Evolutionary conservation across 2,329 filamentous ascomycete genomes (phyloP).

Genomic region (Hymenoscyphus scutula): DNA sequence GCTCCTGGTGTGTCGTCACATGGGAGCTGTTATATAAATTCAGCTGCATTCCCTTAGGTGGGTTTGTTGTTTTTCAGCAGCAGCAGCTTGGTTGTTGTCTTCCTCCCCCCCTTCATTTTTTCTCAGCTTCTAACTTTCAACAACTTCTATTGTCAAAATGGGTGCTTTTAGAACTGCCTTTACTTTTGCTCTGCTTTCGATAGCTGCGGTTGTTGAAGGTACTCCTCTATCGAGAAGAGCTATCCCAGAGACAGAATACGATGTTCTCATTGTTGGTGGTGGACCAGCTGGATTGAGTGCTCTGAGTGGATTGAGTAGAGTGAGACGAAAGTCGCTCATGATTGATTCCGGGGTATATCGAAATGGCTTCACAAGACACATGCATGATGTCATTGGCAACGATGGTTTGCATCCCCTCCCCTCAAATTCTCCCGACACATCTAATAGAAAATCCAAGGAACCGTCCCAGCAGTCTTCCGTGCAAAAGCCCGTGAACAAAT

Average conservation of each 20-base stretch:
- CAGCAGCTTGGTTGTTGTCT: too few relatives aligned
- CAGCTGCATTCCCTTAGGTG: too few relatives aligned
- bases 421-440: conserved; percentile 12
- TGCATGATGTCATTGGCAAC: conserved; percentile 45
- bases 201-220: neutral
- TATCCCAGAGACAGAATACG: conserved; percentile 16
- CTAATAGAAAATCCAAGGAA: conserved; percentile 32
- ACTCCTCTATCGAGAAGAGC: neutral
- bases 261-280: conserved; percentile 38
- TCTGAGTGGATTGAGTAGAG: conserved; percentile 40
- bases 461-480: conserved; percentile 34
- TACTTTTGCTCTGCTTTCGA: neutral
- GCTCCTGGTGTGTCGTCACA: too few relatives aligned
- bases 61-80: too few relatives aligned
- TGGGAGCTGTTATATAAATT: too few relatives aligned
- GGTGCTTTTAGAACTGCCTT: neutral
- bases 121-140: too few relatives aligned
- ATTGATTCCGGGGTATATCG: conserved; percentile 44
- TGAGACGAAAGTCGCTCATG: conserved; percentile 40
- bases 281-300: conserved; percentile 45
- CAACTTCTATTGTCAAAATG: neutral
- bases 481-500: conserved; percentile 44
- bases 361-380: conserved; percentile 41
- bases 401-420: conserved; percentile 25
- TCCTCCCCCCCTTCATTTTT: too few relatives aligned